These are phyloP conservation scores for Myxozyma monticola DNA, from an alignment of 805 yeast genomes.

Conservation along the genomic window DNA sequence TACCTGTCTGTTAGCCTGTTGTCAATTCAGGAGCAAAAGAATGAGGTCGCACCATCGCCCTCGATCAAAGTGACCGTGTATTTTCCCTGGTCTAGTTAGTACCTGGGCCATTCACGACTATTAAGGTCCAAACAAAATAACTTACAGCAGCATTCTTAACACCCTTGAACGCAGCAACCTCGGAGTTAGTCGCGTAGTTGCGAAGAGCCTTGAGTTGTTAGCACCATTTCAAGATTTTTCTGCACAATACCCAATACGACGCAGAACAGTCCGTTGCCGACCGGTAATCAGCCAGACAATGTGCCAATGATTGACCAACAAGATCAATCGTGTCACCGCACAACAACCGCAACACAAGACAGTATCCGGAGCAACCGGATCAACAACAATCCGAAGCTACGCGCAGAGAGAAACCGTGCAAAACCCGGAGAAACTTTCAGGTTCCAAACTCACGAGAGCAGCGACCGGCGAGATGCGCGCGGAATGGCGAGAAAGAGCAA, in stretches of 20 bases:
- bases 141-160: constrained; percentile 41
- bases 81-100: constrained; percentile 52
- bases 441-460: no score
- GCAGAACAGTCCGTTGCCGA: neutral
- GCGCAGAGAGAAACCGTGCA: constrained; percentile 7
- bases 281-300: neutral
- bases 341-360: neutral
- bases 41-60: constrained; percentile 73
- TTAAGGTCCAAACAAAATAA: neutral
- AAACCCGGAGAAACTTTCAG: constrained; percentile 8
- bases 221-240: no score
- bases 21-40: neutral
- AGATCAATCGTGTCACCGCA: neutral
- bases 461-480: no score
- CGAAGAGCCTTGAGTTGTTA: constrained; percentile 22
- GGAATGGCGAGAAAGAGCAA: neutral
- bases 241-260: neutral
- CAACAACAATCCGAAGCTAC: constrained; percentile 2
- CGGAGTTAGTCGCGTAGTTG: constrained; percentile 17
- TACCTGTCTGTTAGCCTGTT: constrained; percentile 45
- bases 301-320: no score
- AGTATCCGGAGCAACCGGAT: neutral
- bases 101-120: neutral
- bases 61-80: constrained; percentile 93
- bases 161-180: constrained; percentile 46